phyloP scores from a whole-genome alignment of 257 asterid species.

The Solanum lycopersicoides region DNA sequence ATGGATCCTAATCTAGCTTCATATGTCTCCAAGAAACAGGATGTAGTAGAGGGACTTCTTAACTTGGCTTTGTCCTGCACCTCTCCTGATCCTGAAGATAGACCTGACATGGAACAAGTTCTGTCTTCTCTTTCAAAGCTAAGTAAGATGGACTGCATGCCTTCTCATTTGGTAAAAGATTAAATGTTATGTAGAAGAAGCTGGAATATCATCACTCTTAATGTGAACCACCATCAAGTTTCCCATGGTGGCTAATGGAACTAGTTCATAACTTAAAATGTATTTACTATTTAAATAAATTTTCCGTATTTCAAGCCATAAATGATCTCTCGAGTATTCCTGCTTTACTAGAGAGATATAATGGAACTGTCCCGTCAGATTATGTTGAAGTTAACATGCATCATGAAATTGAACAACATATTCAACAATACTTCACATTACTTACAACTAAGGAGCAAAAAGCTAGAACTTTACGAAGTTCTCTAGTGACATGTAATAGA shows the following conservation, averaged over 20 bases:
- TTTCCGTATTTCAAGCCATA: background rate
- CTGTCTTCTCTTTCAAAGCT: slow-evolving; percentile 40
- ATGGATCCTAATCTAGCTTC: slow-evolving; percentile 44
- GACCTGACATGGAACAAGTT: slow-evolving; percentile 68
- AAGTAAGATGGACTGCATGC: slow-evolving; percentile 15
- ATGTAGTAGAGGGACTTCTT: slow-evolving; percentile 44
- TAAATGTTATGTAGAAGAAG: background rate
- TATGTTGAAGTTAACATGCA: background rate
- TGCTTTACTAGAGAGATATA: background rate
- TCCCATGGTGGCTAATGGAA: background rate
- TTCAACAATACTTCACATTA: background rate
- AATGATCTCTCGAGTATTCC: background rate
- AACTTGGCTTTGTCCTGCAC: slow-evolving; percentile 63
- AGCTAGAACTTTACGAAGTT: background rate
- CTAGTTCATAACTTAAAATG: background rate
- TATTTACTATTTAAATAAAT: background rate
- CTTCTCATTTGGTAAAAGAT: background rate
- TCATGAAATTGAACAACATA: background rate
- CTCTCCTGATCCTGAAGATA: slow-evolving; percentile 39
- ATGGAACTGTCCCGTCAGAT: background rate
- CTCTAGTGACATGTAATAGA: background rate
- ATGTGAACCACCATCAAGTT: background rate
- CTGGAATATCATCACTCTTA: background rate
- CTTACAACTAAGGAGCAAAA: background rate
- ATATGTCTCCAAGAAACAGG: slow-evolving; percentile 21